Evolutionary conservation across 2,329 filamentous ascomycete genomes (phyloP).

Genomic region (Epichloe typhina): DNA sequence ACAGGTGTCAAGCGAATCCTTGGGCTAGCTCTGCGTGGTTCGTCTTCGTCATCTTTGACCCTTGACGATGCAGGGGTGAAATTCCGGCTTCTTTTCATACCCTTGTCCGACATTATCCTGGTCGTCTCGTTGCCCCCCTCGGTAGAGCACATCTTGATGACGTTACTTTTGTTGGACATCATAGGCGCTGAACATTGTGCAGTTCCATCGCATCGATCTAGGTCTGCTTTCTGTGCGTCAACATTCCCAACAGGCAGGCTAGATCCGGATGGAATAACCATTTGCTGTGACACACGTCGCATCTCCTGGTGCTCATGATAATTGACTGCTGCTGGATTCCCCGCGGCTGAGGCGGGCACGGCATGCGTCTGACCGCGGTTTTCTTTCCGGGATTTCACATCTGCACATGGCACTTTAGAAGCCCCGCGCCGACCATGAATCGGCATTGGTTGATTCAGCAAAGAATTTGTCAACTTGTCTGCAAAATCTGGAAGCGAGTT

Average conservation of each 20-base stretch:
- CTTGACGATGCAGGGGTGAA: conserved; percentile 34
- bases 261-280: conserved; percentile 16
- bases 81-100: conserved; percentile 31
- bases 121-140: neutral
- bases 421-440: conserved; percentile 19
- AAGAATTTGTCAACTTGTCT: conserved; percentile 31
- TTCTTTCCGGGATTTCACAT: conserved; percentile 33
- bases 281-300: conserved; percentile 28
- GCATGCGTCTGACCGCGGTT: conserved; percentile 15
- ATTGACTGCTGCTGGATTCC: conserved; percentile 7
- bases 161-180: neutral
- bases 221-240: neutral
- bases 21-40: conserved; percentile 22
- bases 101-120: conserved; percentile 16
- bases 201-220: neutral
- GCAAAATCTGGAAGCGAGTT: conserved; percentile 21
- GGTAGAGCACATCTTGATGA: neutral
- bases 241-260: conserved; percentile 8
- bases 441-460: conserved; percentile 34
- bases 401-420: conserved; percentile 19
- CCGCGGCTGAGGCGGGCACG: conserved; percentile 7
- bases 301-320: conserved; percentile 19
- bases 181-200: neutral
- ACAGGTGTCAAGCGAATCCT: conserved; percentile 12
- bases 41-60: conserved; percentile 34